Evolutionary conservation across 2,329 filamentous ascomycete species (phyloP), one percentile per base, ranked within the genome.

Genomic region (Xylariaceae sp.): DNA sequence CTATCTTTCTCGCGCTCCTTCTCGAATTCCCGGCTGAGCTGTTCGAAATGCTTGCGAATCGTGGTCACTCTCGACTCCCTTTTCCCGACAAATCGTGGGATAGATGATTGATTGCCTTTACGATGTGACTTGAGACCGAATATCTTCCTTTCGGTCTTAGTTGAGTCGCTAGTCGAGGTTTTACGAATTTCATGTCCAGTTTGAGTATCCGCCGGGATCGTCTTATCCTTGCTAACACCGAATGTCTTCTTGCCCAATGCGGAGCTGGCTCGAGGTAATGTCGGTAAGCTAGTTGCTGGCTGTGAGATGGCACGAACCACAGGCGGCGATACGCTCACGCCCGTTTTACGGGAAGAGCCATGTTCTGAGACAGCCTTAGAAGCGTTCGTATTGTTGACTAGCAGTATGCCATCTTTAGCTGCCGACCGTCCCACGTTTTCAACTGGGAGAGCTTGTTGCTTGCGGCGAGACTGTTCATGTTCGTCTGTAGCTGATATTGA

Each of bases 1-100:
- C 89, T 84, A 69, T 97, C 92, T 47, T 88, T 86, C 62, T 95
- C 82, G 44, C 94, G 83, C 72, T 99, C 92, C 65, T 92, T 95
- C 67, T 96, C 91, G 62, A 99, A 99, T 67, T 99, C 95, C 29
- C 91, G 86, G 64, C 91, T 96, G 54, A 99, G 78, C 70, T 97
- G 91, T 71, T 99, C 95, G 67, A 99, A 97, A 69, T 97, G 94
- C 63, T 89, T 89, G 19, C 94, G 90, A 48, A 99, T 78, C n/a
- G 86, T 91, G 6, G 91, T 95, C 2, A 99, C 94, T 64, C 88
- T 89, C 3, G 88, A 83, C 50, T 84, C 86, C 62, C 80, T 85
- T 67, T 85, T 88, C 49, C 87, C 84, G 31, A 96, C 83, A 30
- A 94, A 94, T 34, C 94, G 84, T 31, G 91, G 91, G 57, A 99